phyloP scores from a whole-genome alignment of 805 yeast genomes.

The Saturnispora dispora region DNA sequence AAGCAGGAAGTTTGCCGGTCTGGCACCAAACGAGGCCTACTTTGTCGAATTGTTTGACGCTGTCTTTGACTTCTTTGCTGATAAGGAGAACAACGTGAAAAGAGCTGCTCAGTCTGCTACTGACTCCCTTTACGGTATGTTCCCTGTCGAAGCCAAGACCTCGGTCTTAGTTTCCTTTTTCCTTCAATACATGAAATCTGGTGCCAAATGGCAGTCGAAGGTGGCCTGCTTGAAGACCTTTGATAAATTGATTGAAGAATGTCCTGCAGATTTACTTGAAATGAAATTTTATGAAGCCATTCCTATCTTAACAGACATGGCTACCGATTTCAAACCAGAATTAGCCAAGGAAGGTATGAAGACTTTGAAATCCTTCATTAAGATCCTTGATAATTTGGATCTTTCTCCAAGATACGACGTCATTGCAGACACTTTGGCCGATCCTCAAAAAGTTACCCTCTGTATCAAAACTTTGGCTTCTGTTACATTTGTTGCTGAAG shows the following conservation, averaged over 20 bases:
- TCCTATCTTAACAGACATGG: constrained; percentile 79
- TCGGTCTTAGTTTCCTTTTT: constrained; percentile 58
- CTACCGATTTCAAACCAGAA: constrained; percentile 96
- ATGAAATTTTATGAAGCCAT: constrained; percentile 66
- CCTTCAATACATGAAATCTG: constrained; percentile 55
- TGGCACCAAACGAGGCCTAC: constrained; percentile 67
- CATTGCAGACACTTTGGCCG: constrained; percentile 81
- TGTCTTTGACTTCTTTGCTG: constrained; percentile 67
- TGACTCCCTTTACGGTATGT: constrained; percentile 59
- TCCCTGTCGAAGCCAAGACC: constrained; percentile 71
- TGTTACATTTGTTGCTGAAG: constrained; percentile 97
- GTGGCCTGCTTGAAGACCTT: constrained; percentile 65
- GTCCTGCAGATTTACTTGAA: constrained; percentile 81
- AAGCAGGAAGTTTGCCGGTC: constrained; percentile 52
- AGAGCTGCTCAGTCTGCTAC: constrained; percentile 78
- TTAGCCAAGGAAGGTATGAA: constrained; percentile 76
- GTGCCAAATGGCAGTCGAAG: constrained; percentile 93
- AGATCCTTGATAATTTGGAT: constrained; percentile 86
- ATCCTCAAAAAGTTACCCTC: constrained; percentile 80
- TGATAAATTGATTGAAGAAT: constrained; percentile 67
- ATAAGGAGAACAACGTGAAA: constrained; percentile 79
- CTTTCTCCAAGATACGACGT: constrained; percentile 75
- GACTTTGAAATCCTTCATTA: constrained; percentile 61
- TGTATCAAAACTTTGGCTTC: constrained; percentile 85
- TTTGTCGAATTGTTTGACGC: constrained; percentile 52